A percentile compares a stretch with the other conserved stretches of the same genome.
phyloP scores from a whole-genome alignment of 805 yeast genomes.

The Wickerhamiella domercqiae region DNA sequence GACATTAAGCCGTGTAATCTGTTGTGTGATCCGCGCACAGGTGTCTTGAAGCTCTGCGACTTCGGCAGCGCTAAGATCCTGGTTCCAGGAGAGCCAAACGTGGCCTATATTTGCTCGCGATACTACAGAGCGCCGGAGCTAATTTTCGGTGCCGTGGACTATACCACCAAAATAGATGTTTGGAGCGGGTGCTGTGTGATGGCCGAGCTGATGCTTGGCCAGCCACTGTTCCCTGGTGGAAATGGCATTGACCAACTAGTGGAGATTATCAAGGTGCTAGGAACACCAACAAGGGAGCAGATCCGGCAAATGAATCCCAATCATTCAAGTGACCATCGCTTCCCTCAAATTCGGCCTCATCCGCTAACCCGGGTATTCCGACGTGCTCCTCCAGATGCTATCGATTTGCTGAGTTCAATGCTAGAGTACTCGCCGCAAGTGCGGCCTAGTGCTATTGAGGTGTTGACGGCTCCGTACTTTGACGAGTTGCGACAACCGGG shows the following conservation, averaged over 20 bases:
- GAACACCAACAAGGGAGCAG: conserved; percentile 88
- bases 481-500: conserved; percentile 57
- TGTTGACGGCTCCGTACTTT: conserved; percentile 78
- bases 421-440: conserved; percentile 81
- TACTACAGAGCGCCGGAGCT: conserved; percentile 96
- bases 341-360: conserved; percentile 46
- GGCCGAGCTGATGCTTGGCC: conserved; percentile 91
- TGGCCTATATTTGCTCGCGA: conserved; percentile 89
- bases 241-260: conserved; percentile 95
- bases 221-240: conserved; percentile 95
- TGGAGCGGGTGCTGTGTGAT: conserved; percentile 98
- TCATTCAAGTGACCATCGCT: conserved; percentile 82
- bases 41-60: conserved; percentile 83
- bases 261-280: conserved; percentile 87
- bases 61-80: conserved; percentile 90
- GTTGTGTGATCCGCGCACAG: conserved; percentile 70
- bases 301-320: conserved; percentile 91
- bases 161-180: conserved; percentile 89
- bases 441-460: conserved; percentile 66
- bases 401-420: conserved; percentile 66
- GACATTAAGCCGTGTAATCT: conserved; percentile 86
- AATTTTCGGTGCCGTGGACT: conserved; percentile 92
- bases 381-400: conserved; percentile 69
- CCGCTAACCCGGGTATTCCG: conserved; percentile 52
- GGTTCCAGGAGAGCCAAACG: conserved; percentile 84